Percentiles rank a stretch among this genome's conserved stretches.
Evolutionary conservation across 192 early-diverging fungal genomes (phyloP).

Genomic region (Piromyces sp.): DNA sequence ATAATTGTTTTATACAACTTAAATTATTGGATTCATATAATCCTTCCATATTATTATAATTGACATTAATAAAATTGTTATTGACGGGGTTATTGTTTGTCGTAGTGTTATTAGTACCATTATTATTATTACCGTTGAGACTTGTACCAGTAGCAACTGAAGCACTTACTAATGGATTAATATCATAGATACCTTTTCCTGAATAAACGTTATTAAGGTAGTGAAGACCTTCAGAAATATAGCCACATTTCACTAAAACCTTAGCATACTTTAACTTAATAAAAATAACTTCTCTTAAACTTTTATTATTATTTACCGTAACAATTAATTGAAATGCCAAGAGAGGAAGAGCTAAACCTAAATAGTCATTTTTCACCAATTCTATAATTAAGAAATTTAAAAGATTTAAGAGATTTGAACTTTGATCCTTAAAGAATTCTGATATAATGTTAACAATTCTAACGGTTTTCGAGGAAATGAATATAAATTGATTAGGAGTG

Average conservation of each 20-base stretch:
- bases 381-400: background rate
- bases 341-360: background rate
- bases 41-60: background rate
- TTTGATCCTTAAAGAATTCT: background rate
- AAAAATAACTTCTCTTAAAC: background rate
- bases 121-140: background rate
- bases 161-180: background rate
- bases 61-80: background rate
- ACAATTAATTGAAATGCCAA: background rate
- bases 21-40: background rate
- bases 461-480: background rate
- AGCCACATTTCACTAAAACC: background rate
- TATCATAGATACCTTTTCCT: background rate
- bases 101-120: background rate
- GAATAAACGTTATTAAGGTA: background rate
- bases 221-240: background rate
- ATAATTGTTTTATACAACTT: background rate
- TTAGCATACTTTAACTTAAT: background rate
- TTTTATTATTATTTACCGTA: background rate
- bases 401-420: background rate
- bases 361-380: background rate
- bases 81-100: no score
- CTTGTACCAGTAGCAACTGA: background rate
- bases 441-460: background rate
- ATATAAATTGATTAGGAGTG: background rate